Conservation (phyloP, 2,329 filamentous ascomycete species). For the Volutella citrinella region DNA sequence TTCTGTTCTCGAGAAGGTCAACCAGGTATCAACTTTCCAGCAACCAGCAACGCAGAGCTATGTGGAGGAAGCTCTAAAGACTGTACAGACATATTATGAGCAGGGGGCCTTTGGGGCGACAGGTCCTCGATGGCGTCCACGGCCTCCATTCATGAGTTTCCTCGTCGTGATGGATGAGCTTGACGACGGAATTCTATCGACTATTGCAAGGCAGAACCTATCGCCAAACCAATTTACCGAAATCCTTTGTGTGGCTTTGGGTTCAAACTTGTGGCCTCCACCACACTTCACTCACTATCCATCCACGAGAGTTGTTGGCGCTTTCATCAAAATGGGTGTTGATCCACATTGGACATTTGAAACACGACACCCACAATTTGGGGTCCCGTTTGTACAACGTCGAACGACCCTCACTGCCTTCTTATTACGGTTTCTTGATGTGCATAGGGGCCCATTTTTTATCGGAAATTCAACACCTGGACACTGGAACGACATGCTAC, state of each 20-base stretch:
- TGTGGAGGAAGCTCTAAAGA: too few species aligned
- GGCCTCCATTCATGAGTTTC: too few species aligned
- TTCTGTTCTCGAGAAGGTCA: background rate
- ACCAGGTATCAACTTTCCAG: too few species aligned
- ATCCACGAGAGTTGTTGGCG: slow-evolving; percentile 1
- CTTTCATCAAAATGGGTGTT: slow-evolving; percentile 5
- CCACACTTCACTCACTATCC: background rate
- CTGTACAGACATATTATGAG: too few species aligned
- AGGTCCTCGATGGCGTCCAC: too few species aligned
- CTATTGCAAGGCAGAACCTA: too few species aligned
- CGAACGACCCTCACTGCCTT: slow-evolving; percentile 4
- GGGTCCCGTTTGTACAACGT: background rate
- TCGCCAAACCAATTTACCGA: slow-evolving; percentile 3
- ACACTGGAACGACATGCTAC: background rate
- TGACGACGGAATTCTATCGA: too few species aligned
- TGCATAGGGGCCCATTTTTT: too few species aligned
- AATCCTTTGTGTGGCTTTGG: slow-evolving; percentile 2
- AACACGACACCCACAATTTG: background rate
- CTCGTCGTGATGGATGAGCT: too few species aligned
- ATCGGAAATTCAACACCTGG: background rate
- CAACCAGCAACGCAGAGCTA: background rate
- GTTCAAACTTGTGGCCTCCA: background rate
- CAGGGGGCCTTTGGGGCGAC: too few species aligned
- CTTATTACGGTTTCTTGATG: too few species aligned
- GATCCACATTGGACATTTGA: slow-evolving; percentile 1